phyloP scores from a whole-genome alignment of 345 rosid genomes.

The Syzygium oleosum region DNA sequence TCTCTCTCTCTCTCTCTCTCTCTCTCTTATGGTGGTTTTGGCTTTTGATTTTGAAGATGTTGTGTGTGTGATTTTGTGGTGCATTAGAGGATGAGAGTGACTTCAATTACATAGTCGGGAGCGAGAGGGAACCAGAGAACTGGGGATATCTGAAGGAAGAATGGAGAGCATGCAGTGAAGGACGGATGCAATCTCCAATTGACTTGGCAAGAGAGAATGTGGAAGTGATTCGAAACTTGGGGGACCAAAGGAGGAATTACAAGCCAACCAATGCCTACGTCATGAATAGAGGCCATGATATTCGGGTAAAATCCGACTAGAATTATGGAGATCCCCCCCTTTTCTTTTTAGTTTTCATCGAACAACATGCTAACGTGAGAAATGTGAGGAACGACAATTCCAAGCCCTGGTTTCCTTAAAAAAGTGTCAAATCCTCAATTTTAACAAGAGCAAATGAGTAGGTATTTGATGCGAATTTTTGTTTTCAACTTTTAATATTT shows the following conservation, averaged over 20 bases:
- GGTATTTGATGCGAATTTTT: no score
- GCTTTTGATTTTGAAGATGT: background rate
- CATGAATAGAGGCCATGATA: constrained; percentile 53
- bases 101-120: constrained; percentile 32
- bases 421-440: background rate
- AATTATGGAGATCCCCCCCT: background rate
- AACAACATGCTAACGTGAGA: background rate
- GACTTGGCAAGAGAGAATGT: constrained; percentile 17
- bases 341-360: background rate
- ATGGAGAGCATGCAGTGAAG: constrained; percentile 28
- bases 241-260: constrained; percentile 15
- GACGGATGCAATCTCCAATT: constrained; percentile 25
- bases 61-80: background rate
- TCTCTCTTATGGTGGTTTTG: background rate
- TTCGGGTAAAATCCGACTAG: constrained; percentile 18
- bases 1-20: background rate
- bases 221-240: background rate
- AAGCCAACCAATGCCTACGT: constrained; percentile 17
- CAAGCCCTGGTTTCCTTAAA: background rate
- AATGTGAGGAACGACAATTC: background rate
- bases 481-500: no score
- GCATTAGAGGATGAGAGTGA: constrained; percentile 44
- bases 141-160: constrained; percentile 42
- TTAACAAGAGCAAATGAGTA: no score
- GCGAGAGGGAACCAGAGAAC: constrained; percentile 36